A percentile compares a stretch with the other conserved stretches of the same genome.
Evolutionary conservation across 1,284 basidiomycete species (phyloP).

Genomic region (Acaromyces ingoldii): DNA sequence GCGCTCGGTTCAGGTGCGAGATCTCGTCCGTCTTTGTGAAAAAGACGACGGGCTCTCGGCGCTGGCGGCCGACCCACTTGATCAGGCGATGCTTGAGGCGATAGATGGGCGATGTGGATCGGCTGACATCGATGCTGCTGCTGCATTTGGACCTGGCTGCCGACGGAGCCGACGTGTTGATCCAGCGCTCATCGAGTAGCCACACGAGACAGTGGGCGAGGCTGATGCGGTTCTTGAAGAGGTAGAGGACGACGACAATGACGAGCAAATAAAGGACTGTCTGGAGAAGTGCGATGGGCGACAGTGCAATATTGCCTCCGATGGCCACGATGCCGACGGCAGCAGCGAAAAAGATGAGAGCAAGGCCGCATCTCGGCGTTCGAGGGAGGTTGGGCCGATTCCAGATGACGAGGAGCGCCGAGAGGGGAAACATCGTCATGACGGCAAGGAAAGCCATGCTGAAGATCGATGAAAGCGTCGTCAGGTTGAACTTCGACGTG

Average conservation of each 20-base stretch:
- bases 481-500: slow-evolving; percentile 79
- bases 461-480: slow-evolving; percentile 62
- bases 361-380: slow-evolving; percentile 52
- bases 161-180: too few species aligned
- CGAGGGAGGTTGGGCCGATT: slow-evolving; percentile 59
- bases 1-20: slow-evolving; percentile 61
- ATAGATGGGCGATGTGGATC: too few species aligned
- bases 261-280: slow-evolving; percentile 21
- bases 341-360: slow-evolving; percentile 56
- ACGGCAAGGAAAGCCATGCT: slow-evolving; percentile 62
- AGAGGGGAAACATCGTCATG: slow-evolving; percentile 63
- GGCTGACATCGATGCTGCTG: too few species aligned
- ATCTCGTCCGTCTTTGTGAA: slow-evolving; percentile 49
- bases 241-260: slow-evolving; percentile 56
- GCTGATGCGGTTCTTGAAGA: slow-evolving; percentile 55
- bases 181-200: slow-evolving; percentile 63
- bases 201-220: slow-evolving; percentile 60
- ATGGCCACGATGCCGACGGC: slow-evolving; percentile 62
- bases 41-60: slow-evolving; percentile 57
- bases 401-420: slow-evolving; percentile 60
- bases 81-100: too few species aligned
- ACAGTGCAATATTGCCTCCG: slow-evolving; percentile 26
- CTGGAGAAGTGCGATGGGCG: slow-evolving; percentile 62
- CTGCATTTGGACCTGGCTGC: too few species aligned
- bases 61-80: slow-evolving; percentile 55